These are phyloP conservation scores for Zygosaccharomyces rouxii DNA, from an alignment of 805 yeast genomes.

Conservation along the genomic window DNA sequence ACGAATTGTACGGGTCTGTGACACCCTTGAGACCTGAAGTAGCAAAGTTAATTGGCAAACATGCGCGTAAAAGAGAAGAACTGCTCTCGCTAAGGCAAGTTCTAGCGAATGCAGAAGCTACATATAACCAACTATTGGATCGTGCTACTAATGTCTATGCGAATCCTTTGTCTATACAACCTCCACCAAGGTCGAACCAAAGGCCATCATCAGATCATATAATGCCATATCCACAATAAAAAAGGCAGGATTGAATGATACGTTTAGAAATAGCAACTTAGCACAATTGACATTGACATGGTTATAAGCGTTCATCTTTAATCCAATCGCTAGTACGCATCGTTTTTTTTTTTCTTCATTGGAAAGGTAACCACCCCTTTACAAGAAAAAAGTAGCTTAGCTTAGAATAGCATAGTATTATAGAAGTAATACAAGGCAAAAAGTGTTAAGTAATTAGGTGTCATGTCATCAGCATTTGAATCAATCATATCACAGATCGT, in stretches of 20 bases:
- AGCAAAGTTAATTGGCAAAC: constrained; percentile 71
- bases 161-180: constrained; percentile 14
- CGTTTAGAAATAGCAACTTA: background rate
- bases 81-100: constrained; percentile 65
- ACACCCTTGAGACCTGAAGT: constrained; percentile 70
- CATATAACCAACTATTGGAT: constrained; percentile 68
- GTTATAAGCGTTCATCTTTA: too few species aligned
- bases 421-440: background rate
- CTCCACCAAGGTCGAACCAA: constrained; percentile 2
- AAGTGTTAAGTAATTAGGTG: background rate
- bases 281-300: too few species aligned
- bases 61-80: constrained; percentile 73
- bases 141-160: constrained; percentile 36
- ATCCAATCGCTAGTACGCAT: too few species aligned
- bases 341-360: background rate
- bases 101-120: constrained; percentile 60
- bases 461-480: constrained; percentile 24
- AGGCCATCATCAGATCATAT: constrained; percentile 1
- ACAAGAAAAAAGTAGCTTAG: background rate
- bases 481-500: constrained; percentile 27
- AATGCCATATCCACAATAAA: constrained; percentile 2
- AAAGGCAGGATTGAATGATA: background rate
- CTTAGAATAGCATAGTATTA: background rate
- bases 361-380: background rate
- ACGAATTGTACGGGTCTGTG: constrained; percentile 65